phyloP scores from a whole-genome alignment of 176 grass and related monocot species.

The Neostapfia colusana region DNA sequence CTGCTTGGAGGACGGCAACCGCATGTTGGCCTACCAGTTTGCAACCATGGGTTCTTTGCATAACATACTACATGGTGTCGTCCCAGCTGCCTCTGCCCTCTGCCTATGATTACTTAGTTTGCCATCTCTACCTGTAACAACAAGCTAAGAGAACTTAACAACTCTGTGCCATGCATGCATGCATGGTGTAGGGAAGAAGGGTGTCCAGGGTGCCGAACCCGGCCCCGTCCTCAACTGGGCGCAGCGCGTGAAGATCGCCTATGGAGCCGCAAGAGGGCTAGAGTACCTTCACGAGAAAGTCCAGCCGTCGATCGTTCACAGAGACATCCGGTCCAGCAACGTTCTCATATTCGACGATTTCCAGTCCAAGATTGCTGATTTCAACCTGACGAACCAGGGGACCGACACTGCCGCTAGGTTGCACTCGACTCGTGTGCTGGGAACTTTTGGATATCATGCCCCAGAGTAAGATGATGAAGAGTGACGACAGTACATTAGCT shows the following conservation, averaged over 20 bases:
- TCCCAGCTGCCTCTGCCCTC: neutral
- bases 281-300: constrained; percentile 92
- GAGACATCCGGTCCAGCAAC: constrained; percentile 85
- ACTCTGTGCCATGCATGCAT: neutral
- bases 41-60: constrained; percentile 75
- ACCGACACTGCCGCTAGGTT: constrained; percentile 64
- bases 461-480: constrained; percentile 56
- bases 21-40: constrained; percentile 66
- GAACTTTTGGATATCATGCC: constrained; percentile 85
- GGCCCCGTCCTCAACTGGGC: constrained; percentile 69
- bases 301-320: constrained; percentile 72
- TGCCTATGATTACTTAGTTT: neutral
- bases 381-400: constrained; percentile 82
- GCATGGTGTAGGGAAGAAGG: constrained; percentile 59
- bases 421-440: constrained; percentile 77
- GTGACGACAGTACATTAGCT: too few species aligned
- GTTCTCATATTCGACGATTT: constrained; percentile 78
- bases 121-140: neutral
- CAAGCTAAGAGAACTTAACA: neutral
- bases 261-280: constrained; percentile 69
- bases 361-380: constrained; percentile 65
- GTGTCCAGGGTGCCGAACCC: constrained; percentile 70
- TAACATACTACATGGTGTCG: constrained; percentile 72
- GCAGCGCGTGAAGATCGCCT: constrained; percentile 76
- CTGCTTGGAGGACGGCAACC: constrained; percentile 64